Evolutionary conservation across 352 stramenopile species (phyloP).

Genomic region (Pythium vanterpoolii): DNA sequence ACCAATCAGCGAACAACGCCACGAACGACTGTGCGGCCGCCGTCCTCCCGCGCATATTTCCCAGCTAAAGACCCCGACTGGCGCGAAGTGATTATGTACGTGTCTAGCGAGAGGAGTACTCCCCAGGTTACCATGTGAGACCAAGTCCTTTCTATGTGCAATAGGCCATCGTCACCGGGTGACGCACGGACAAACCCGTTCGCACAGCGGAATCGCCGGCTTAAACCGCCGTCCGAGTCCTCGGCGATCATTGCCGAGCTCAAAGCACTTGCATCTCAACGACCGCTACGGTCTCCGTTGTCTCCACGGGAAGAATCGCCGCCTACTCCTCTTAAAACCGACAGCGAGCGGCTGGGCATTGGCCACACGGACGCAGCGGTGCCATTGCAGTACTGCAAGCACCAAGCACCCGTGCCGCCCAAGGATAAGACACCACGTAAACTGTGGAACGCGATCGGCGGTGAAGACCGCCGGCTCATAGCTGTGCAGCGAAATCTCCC

Average conservation of each 20-base stretch:
- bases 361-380: slow-evolving; percentile 3
- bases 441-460: slow-evolving; percentile 75
- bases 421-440: slow-evolving; percentile 66
- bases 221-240: slow-evolving; percentile 2
- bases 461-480: slow-evolving; percentile 68
- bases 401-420: slow-evolving; percentile 45
- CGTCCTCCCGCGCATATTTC: slow-evolving; percentile 15
- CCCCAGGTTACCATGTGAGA: not conserved
- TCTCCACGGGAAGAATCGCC: not conserved
- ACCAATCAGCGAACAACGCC: slow-evolving; percentile 8
- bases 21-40: not conserved
- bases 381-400: slow-evolving; percentile 54
- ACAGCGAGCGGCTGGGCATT: slow-evolving; percentile 17
- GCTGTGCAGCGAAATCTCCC: slow-evolving; percentile 57
- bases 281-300: not conserved
- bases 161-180: slow-evolving; percentile 18
- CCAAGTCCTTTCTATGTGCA: not conserved
- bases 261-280: slow-evolving; percentile 8
- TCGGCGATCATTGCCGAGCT: slow-evolving; percentile 20
- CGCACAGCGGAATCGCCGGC: slow-evolving; percentile 6
- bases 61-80: slow-evolving; percentile 22
- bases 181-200: slow-evolving; percentile 1
- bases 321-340: not conserved
- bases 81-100: slow-evolving; percentile 27
- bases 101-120: not conserved